Evolutionary conservation across 2,329 filamentous ascomycete genomes (phyloP).

Genomic region (Hypoxylon sp.): DNA sequence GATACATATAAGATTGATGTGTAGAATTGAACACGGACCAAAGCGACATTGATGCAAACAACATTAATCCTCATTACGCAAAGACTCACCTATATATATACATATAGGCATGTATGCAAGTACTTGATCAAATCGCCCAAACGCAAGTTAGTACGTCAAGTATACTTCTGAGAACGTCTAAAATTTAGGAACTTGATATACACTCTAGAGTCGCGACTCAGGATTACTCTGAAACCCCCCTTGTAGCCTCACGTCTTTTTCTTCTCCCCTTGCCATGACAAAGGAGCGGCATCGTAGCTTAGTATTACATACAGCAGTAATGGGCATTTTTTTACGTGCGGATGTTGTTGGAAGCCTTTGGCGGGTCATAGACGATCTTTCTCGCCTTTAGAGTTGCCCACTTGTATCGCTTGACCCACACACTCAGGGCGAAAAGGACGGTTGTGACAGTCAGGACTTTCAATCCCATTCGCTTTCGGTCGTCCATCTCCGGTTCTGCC

Average conservation of each 20-base stretch:
- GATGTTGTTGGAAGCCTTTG: conserved; percentile 60
- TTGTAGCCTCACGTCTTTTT: conserved; percentile 40
- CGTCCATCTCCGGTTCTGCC: conserved; percentile 98
- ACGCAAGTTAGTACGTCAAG: conserved; percentile 33
- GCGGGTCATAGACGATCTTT: conserved; percentile 89
- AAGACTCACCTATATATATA: no score
- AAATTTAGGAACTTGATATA: conserved; percentile 51
- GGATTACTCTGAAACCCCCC: conserved; percentile 44
- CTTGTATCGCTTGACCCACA: conserved; percentile 99
- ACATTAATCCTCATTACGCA: no score
- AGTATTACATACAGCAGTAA: conserved; percentile 47
- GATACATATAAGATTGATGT: no score
- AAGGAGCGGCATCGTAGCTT: conserved; percentile 45
- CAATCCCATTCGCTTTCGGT: conserved; percentile 99
- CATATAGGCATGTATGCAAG: no score
- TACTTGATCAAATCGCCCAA: no score
- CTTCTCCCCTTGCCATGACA: conserved; percentile 42
- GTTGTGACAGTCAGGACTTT: conserved; percentile 87
- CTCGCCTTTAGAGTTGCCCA: conserved; percentile 96
- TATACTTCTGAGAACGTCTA: conserved; percentile 42
- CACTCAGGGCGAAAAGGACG: conserved; percentile 82
- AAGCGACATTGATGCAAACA: no score
- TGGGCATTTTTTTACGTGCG: conserved; percentile 53
- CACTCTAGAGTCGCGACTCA: conserved; percentile 51
- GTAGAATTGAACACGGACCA: no score